A percentile compares a stretch with the other conserved stretches of the same genome.
These are phyloP conservation scores for Gossypium rotundifolium DNA, from an alignment of 345 rosid species.

Conservation along the genomic window DNA sequence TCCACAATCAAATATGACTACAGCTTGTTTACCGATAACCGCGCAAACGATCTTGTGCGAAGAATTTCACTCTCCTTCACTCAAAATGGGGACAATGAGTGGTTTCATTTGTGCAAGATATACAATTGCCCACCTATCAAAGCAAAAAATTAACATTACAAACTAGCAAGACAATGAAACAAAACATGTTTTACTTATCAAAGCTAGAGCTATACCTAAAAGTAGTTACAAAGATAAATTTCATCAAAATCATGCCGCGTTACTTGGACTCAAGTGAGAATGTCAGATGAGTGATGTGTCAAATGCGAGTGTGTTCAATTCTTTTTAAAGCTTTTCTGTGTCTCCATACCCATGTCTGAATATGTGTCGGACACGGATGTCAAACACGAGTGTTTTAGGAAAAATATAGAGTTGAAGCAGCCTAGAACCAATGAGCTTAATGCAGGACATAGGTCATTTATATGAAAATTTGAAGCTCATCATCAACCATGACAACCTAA, in stretches of 20 bases:
- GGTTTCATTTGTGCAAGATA: slow-evolving; percentile 98
- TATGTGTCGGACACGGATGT: background rate
- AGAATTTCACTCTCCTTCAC: slow-evolving; percentile 57
- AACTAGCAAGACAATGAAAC: background rate
- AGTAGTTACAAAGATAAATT: background rate
- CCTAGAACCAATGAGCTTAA: background rate
- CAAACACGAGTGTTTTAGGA: background rate
- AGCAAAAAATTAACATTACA: background rate
- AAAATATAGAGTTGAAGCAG: background rate
- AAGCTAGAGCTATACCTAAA: background rate
- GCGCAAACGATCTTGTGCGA: background rate
- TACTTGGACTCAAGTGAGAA: background rate
- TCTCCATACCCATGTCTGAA: no score
- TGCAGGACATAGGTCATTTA: background rate
- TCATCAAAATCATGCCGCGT: background rate
- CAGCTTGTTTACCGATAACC: background rate
- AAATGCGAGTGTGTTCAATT: no score
- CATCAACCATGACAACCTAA: background rate
- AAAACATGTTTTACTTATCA: background rate
- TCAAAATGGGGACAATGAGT: slow-evolving; percentile 85
- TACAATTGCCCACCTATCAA: slow-evolving; percentile 93
- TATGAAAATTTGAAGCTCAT: background rate
- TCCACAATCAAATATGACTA: background rate
- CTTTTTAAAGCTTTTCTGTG: no score
- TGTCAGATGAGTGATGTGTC: background rate